phyloP scores from a whole-genome alignment of 495 filamentous ascomycete genomes.

The Penicillium egyptiacum region DNA sequence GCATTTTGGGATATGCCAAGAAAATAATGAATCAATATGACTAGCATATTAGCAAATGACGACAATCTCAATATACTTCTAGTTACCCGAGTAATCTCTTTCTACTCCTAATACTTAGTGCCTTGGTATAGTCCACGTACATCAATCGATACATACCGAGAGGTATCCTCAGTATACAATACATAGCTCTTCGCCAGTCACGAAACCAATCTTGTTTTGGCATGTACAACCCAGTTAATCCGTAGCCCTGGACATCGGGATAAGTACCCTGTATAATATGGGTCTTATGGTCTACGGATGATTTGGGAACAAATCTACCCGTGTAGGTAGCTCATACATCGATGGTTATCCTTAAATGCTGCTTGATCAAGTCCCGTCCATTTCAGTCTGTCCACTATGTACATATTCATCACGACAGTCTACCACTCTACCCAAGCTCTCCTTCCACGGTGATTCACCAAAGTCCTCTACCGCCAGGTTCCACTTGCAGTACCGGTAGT shows the following conservation, averaged over 20 bases:
- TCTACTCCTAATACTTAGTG: neutral
- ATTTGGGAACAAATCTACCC: too few relatives aligned
- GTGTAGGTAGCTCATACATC: too few relatives aligned
- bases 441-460: neutral
- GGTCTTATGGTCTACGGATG: too few relatives aligned
- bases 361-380: neutral
- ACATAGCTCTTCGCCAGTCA: neutral
- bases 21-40: constrained; percentile 7
- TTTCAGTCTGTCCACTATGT: neutral
- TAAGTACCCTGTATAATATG: too few relatives aligned
- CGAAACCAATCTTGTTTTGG: neutral
- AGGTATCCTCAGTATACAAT: too few relatives aligned
- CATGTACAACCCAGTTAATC: neutral
- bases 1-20: neutral
- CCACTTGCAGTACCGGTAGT: neutral
- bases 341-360: neutral
- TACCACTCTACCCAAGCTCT: neutral
- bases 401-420: neutral
- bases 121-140: neutral
- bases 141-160: too few relatives aligned
- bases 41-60: neutral
- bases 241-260: too few relatives aligned
- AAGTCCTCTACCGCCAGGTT: neutral
- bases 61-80: neutral
- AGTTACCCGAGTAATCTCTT: neutral